These are phyloP conservation scores for Chytriomyces sp. DNA, from an alignment of 192 early-diverging fungal genomes.

Conservation along the genomic window DNA sequence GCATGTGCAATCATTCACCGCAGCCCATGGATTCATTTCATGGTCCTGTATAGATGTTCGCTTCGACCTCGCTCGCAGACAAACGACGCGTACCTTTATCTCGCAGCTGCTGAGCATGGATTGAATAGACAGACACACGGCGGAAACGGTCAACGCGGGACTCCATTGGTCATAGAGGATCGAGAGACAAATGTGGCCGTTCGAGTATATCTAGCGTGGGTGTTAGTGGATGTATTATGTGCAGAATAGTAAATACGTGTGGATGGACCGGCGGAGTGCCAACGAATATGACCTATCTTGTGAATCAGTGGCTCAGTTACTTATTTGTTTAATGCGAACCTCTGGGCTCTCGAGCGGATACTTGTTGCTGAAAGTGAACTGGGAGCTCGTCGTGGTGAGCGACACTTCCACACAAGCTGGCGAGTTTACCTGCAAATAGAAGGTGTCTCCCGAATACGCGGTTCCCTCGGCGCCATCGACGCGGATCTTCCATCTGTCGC, in stretches of 20 bases:
- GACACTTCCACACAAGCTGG: neutral
- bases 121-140: constrained; percentile 85
- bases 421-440: constrained; percentile 39
- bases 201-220: constrained; percentile 74
- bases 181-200: constrained; percentile 97
- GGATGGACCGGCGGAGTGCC: constrained; percentile 48
- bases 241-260: constrained; percentile 33
- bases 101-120: constrained; percentile 91
- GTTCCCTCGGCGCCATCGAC: constrained; percentile 45
- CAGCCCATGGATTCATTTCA: neutral
- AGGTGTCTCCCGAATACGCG: constrained; percentile 46
- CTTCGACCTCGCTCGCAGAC: neutral
- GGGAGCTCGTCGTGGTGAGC: neutral
- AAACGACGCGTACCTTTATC: constrained; percentile 57
- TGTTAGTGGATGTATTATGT: neutral
- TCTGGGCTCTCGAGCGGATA: constrained; percentile 58
- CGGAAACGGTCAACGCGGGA: constrained; percentile 86
- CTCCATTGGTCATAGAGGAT: constrained; percentile 94
- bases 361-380: constrained; percentile 50
- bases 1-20: neutral
- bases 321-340: constrained; percentile 25
- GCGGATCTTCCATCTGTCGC: constrained; percentile 42
- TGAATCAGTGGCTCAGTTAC: too few relatives aligned
- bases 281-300: constrained; percentile 40
- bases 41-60: neutral